Evolutionary conservation across 768 basidiomycete genomes (phyloP).

Genomic region (Podaxis pistillaris): DNA sequence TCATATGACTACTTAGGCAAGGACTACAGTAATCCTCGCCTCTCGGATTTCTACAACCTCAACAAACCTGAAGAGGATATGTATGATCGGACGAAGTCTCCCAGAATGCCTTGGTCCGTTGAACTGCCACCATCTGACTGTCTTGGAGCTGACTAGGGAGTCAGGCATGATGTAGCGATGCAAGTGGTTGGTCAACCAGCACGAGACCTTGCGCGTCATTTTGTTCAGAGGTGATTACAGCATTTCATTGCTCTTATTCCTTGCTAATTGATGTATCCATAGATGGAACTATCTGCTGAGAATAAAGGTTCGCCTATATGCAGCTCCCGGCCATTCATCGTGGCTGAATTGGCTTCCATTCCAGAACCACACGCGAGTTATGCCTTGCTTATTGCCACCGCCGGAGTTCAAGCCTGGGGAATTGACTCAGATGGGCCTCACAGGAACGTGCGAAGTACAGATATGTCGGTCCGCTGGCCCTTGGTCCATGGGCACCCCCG

Average conservation of each 20-base stretch:
- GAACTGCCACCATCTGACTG: not conserved
- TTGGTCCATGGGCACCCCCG: constrained; percentile 93
- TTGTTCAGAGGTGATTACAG: constrained; percentile 74
- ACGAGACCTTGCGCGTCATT: constrained; percentile 91
- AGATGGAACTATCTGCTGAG: constrained; percentile 95
- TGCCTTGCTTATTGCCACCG: constrained; percentile 94
- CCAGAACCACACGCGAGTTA: constrained; percentile 85
- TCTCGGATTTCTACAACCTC: constrained; percentile 81
- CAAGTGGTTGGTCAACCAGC: constrained; percentile 97
- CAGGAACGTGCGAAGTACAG: constrained; percentile 96
- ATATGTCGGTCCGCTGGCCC: constrained; percentile 94
- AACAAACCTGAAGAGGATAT: constrained; percentile 92
- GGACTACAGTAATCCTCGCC: constrained; percentile 90
- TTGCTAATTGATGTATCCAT: constrained; percentile 17
- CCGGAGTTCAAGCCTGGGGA: constrained; percentile 88
- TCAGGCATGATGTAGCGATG: constrained; percentile 94
- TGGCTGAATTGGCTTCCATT: constrained; percentile 1
- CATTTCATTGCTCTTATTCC: constrained; percentile 12
- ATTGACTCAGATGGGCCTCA: constrained; percentile 74
- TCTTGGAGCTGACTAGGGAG: not conserved
- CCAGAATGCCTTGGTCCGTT: constrained; percentile 93
- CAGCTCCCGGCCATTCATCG: not conserved
- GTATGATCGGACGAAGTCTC: constrained; percentile 87
- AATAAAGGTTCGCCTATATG: constrained; percentile 66
- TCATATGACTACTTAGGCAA: constrained; percentile 55